Evolutionary conservation across 2,329 filamentous ascomycete genomes (phyloP).

Genomic region (Colletotrichum cordylinicola): DNA sequence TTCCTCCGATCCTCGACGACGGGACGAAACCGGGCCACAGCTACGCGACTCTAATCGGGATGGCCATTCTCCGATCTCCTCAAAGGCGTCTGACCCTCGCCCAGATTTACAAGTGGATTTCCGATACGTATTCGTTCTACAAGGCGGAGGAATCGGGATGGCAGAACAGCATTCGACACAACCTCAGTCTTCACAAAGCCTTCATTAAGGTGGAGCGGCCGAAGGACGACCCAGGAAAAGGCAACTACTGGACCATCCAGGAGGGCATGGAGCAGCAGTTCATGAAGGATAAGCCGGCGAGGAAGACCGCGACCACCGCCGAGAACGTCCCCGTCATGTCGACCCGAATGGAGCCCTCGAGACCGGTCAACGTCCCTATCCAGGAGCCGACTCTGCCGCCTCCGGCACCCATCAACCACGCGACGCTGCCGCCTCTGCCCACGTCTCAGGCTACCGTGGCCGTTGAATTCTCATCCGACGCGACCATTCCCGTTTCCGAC

Average conservation of each 20-base stretch:
- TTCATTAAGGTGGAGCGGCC: slow-evolving; percentile 95
- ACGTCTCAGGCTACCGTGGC: slow-evolving; percentile 43
- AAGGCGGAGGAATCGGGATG: slow-evolving; percentile 84
- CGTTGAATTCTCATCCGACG: slow-evolving; percentile 76
- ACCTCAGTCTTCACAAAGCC: slow-evolving; percentile 94
- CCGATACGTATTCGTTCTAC: slow-evolving; percentile 92
- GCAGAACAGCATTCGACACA: slow-evolving; percentile 99
- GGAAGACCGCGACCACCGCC: slow-evolving; percentile 61
- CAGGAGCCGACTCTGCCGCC: slow-evolving; percentile 56
- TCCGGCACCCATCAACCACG: slow-evolving; percentile 42
- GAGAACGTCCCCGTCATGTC: slow-evolving; percentile 67
- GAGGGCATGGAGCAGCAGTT: slow-evolving; percentile 89
- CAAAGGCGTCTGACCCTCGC: slow-evolving; percentile 85
- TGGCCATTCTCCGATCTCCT: slow-evolving; percentile 91
- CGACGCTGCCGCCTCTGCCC: slow-evolving; percentile 44
- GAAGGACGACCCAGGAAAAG: slow-evolving; percentile 97
- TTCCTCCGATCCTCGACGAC: slow-evolving; percentile 83
- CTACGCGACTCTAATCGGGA: slow-evolving; percentile 94
- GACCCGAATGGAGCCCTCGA: slow-evolving; percentile 57
- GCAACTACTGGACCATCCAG: slow-evolving; percentile 95
- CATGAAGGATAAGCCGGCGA: slow-evolving; percentile 81
- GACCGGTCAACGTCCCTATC: slow-evolving; percentile 42
- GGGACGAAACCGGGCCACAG: slow-evolving; percentile 89
- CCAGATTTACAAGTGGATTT: slow-evolving; percentile 99
- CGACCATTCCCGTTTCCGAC: slow-evolving; percentile 77